A percentile compares a stretch with the other conserved stretches of the same genome.
Conservation (phyloP, 1,284 basidiomycete species). For the Schizophyllum commune region DNA sequence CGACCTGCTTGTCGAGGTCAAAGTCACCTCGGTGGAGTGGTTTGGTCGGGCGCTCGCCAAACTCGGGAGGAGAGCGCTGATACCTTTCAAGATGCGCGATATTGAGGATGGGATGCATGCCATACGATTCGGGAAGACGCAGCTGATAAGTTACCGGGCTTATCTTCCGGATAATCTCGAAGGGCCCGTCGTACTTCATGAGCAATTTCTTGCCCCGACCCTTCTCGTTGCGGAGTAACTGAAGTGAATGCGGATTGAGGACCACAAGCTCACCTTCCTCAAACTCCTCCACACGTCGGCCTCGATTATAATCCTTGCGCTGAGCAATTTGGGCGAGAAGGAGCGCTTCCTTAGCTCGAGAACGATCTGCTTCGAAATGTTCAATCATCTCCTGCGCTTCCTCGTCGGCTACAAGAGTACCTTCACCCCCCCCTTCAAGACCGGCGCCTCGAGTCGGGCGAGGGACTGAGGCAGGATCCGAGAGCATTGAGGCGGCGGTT, state of each 20-base stretch:
- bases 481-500: constrained; percentile 10
- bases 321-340: constrained; percentile 17
- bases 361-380: constrained; percentile 13
- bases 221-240: constrained; percentile 5
- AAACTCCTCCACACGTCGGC: constrained; percentile 12
- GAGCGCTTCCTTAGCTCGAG: constrained; percentile 17
- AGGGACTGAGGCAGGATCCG: not conserved
- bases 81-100: constrained; percentile 6
- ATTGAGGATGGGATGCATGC: constrained; percentile 4
- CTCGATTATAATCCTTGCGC: constrained; percentile 16
- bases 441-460: not conserved
- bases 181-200: constrained; percentile 9
- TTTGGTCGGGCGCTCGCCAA: constrained; percentile 2
- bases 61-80: constrained; percentile 1
- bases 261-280: constrained; percentile 19
- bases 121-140: constrained; percentile 4
- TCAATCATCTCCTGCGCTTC: constrained; percentile 13
- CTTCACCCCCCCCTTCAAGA: not conserved
- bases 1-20: not conserved
- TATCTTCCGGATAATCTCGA: constrained; percentile 8
- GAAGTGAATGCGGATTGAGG: constrained; percentile 17
- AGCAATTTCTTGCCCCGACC: constrained; percentile 10
- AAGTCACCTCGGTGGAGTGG: not conserved
- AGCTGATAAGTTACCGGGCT: constrained; percentile 7
- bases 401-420: not conserved